Evolutionary conservation across 495 filamentous ascomycete genomes (phyloP).

Genomic region (Acidiella bohemica): DNA sequence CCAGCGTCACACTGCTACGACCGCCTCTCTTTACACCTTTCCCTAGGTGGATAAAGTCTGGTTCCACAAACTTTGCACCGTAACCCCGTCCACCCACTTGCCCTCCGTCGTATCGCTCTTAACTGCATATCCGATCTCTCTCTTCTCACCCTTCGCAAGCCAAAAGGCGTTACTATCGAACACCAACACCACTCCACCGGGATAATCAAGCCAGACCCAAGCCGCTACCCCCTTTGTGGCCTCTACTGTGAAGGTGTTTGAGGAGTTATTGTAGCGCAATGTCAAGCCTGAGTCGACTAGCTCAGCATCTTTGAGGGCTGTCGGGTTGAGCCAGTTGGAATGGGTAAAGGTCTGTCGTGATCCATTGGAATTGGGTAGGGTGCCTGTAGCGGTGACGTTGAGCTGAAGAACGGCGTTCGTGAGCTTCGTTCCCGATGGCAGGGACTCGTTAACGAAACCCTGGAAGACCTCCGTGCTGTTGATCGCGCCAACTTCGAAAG

Average conservation of each 20-base stretch:
- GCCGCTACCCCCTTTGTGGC: constrained; percentile 45
- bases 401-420: constrained; percentile 42
- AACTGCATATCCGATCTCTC: constrained; percentile 36
- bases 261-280: constrained; percentile 30
- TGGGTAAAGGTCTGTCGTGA: constrained; percentile 42
- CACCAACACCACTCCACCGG: constrained; percentile 41
- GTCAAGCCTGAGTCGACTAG: constrained; percentile 43
- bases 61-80: constrained; percentile 51
- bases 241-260: constrained; percentile 40
- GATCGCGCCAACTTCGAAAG: constrained; percentile 42
- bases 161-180: constrained; percentile 52
- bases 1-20: no score
- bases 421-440: constrained; percentile 28
- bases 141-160: constrained; percentile 40
- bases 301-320: constrained; percentile 37
- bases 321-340: constrained; percentile 42
- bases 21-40: no score
- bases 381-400: constrained; percentile 40
- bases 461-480: constrained; percentile 46
- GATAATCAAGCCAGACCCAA: constrained; percentile 56
- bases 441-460: constrained; percentile 28
- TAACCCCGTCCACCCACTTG: constrained; percentile 41
- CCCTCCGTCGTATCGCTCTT: constrained; percentile 36
- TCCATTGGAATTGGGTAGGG: constrained; percentile 34
- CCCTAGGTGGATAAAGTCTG: constrained; percentile 30